A percentile compares a stretch with the other conserved stretches of the same genome.
phyloP scores from a whole-genome alignment of 371 early-diverging fungal genomes.

The Circinella minor region DNA sequence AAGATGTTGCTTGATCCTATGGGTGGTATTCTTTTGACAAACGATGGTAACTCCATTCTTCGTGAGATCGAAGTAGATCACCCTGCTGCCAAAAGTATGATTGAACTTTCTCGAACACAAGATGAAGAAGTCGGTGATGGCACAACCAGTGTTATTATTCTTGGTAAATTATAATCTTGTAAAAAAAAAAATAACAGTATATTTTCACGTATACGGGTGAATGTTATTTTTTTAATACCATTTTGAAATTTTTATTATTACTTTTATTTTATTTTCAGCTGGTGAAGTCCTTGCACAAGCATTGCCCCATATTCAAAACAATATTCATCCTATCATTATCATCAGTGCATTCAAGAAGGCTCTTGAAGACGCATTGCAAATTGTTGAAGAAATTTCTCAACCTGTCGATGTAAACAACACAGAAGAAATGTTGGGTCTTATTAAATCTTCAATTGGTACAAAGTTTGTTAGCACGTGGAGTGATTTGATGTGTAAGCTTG shows the following conservation, averaged over 20 bases:
- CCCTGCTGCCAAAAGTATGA: slow-evolving; percentile 99
- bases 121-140: slow-evolving; percentile 99
- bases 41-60: slow-evolving; percentile 99
- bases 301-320: slow-evolving; percentile 93
- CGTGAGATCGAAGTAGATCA: slow-evolving; percentile 99
- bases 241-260: background rate
- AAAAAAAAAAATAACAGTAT: too few relatives aligned
- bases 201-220: too few relatives aligned
- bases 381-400: slow-evolving; percentile 84
- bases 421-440: slow-evolving; percentile 88
- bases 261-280: slow-evolving; percentile 55
- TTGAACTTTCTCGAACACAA: slow-evolving; percentile 99
- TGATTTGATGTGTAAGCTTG: slow-evolving; percentile 97
- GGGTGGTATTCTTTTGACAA: slow-evolving; percentile 99
- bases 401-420: slow-evolving; percentile 85
- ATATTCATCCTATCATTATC: slow-evolving; percentile 98
- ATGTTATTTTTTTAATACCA: background rate
- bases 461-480: slow-evolving; percentile 97
- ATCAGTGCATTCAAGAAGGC: slow-evolving; percentile 93
- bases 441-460: slow-evolving; percentile 95
- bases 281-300: slow-evolving; percentile 95
- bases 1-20: slow-evolving; percentile 99
- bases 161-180: slow-evolving; percentile 63
- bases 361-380: slow-evolving; percentile 87
- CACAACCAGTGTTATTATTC: slow-evolving; percentile 99